These are phyloP conservation scores for Curvularia lunata DNA, from an alignment of 2,329 filamentous ascomycete genomes.

Conservation along the genomic window DNA sequence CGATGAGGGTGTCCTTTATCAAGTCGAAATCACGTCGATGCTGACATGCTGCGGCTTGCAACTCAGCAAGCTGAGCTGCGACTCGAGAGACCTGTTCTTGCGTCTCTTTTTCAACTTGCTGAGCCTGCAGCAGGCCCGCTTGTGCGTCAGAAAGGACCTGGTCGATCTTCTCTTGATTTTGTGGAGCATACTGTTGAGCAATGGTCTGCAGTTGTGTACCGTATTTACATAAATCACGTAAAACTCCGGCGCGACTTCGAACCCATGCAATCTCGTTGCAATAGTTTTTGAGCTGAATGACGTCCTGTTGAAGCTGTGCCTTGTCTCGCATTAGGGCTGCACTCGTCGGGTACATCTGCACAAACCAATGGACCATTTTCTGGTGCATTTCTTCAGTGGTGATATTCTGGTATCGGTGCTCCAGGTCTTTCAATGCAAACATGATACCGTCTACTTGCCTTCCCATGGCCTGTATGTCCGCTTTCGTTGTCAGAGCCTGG, in stretches of 20 bases:
- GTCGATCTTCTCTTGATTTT: background rate
- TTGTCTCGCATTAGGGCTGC: conserved; percentile 12
- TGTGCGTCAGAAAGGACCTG: background rate
- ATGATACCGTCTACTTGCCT: conserved; percentile 11
- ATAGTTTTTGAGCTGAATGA: conserved; percentile 9
- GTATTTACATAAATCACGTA: background rate
- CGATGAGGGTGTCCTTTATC: conserved; percentile 10
- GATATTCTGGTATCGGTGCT: conserved; percentile 38
- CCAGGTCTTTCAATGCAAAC: conserved; percentile 18
- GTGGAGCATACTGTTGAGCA: background rate
- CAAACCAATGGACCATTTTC: conserved; percentile 34
- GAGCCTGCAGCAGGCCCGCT: background rate
- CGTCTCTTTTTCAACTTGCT: background rate
- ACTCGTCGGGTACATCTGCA: conserved; percentile 24
- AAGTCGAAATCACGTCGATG: conserved; percentile 14
- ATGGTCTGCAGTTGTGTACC: conserved; percentile 7
- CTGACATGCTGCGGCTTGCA: background rate
- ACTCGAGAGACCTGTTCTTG: background rate
- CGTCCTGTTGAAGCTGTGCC: conserved; percentile 8
- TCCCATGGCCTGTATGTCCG: conserved; percentile 1
- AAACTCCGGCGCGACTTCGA: background rate
- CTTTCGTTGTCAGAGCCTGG: conserved; percentile 4
- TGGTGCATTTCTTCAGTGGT: conserved; percentile 29
- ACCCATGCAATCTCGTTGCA: conserved; percentile 7
- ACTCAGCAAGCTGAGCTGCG: background rate